These are phyloP conservation scores for Colletotrichum tabaci DNA, from an alignment of 2,329 filamentous ascomycete species.

Conservation along the genomic window DNA sequence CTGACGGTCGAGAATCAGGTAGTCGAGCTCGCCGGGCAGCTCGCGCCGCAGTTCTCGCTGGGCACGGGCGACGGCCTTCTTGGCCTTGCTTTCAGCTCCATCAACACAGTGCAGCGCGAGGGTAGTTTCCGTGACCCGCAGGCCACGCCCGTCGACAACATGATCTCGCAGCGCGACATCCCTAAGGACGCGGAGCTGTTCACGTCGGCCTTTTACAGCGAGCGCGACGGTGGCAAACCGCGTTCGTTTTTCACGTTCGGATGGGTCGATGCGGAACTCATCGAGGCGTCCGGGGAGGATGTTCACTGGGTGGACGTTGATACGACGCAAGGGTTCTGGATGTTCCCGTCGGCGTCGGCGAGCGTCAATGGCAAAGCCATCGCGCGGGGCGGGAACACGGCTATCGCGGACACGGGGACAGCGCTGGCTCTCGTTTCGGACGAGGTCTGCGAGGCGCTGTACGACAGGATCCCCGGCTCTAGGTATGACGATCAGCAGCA, in stretches of 20 bases:
- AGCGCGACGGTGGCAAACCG: conserved; percentile 62
- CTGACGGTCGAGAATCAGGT: conserved; percentile 73
- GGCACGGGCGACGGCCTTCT: conserved; percentile 77
- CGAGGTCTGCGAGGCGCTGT: conserved; percentile 45
- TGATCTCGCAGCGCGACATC: conserved; percentile 78
- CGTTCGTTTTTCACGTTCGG: conserved; percentile 82
- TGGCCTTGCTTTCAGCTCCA: conserved; percentile 75
- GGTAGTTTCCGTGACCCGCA: conserved; percentile 59
- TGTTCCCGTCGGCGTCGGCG: conserved; percentile 72
- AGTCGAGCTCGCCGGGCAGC: conserved; percentile 74
- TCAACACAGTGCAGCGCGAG: conserved; percentile 75
- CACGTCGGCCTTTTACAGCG: conserved; percentile 37
- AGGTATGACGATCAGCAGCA: conserved; percentile 44
- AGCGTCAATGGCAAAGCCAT: conserved; percentile 62
- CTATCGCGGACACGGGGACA: conserved; percentile 73
- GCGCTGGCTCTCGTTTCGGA: conserved; percentile 69
- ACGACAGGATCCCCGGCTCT: conserved; percentile 45
- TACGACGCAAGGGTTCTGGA: conserved; percentile 77
- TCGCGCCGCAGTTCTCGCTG: conserved; percentile 71
- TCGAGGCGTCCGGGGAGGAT: conserved; percentile 66
- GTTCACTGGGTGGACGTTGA: conserved; percentile 76
- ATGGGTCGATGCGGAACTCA: conserved; percentile 74
- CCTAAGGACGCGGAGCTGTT: conserved; percentile 71
- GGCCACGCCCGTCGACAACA: conserved; percentile 83
- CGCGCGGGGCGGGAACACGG: conserved; percentile 59